phyloP scores from a whole-genome alignment of 2,329 filamentous ascomycete genomes.

The Cytospora schulzeri region DNA sequence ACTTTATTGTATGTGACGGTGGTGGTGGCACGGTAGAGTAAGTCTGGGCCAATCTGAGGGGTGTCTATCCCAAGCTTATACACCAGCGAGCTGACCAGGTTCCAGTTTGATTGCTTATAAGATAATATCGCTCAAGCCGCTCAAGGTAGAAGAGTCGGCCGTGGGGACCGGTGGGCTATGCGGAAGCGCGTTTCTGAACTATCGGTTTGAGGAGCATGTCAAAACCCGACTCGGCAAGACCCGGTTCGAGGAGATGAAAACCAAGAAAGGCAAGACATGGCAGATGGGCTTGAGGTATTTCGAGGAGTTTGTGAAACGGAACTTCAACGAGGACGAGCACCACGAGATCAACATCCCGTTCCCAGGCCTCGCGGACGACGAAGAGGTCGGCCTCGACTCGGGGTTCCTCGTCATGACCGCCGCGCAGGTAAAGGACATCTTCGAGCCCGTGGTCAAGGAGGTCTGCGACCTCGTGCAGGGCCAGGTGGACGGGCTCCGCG shows the following conservation, averaged over 20 bases:
- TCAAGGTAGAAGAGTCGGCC: slow-evolving; percentile 76
- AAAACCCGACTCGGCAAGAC: slow-evolving; percentile 66
- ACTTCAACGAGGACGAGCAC: slow-evolving; percentile 78
- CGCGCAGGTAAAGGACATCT: slow-evolving; percentile 71
- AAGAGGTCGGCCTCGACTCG: slow-evolving; percentile 72
- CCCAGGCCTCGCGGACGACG: slow-evolving; percentile 74
- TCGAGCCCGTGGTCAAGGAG: slow-evolving; percentile 73
- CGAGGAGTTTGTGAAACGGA: slow-evolving; percentile 83
- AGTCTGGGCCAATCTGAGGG: slow-evolving; percentile 39
- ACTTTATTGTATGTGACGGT: slow-evolving; percentile 65
- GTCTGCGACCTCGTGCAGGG: slow-evolving; percentile 69
- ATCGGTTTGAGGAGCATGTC: slow-evolving; percentile 78
- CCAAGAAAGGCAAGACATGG: slow-evolving; percentile 78
- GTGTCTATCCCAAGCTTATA: no score
- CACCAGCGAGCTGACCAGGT: slow-evolving; percentile 25
- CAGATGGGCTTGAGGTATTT: slow-evolving; percentile 79
- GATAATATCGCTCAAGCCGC: slow-evolving; percentile 71
- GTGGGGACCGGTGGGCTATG: slow-evolving; percentile 78
- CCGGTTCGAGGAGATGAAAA: slow-evolving; percentile 73
- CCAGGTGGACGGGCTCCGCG: slow-evolving; percentile 64
- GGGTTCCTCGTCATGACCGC: slow-evolving; percentile 75
- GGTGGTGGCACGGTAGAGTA: slow-evolving; percentile 70
- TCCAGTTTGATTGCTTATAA: slow-evolving; percentile 74
- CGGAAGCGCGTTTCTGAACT: slow-evolving; percentile 78
- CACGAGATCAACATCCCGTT: slow-evolving; percentile 80